Base-by-base conservation (phyloP, 257 asterid species). In the Solanum infundibuliforme region DNA sequence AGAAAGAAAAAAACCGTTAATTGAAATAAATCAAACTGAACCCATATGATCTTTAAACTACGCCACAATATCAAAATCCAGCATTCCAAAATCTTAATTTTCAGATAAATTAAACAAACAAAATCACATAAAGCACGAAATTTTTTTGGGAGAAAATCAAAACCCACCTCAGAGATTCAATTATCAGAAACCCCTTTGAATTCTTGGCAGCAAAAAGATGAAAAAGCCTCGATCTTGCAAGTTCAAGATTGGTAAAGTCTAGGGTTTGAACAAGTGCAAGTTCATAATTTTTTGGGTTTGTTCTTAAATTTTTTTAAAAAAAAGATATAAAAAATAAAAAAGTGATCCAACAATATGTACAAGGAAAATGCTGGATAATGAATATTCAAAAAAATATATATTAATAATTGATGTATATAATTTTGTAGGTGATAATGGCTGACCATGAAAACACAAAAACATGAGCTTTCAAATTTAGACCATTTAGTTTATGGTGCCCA, bases 131-230 rank as follows among this genome's bases (percentile, higher is more conserved):
- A 46, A 16, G 3, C 13, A 81, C 14, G 9, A 5, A 29, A 46
- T 29, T 29, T 81, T 8, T 29, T 29, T 11, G 3, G 10, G 12
- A 21, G 36, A 29, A 81, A 18, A 81, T 81, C 18, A 81, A 81
- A 81, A 48, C 69, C 85, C 85, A 81, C 68, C 85, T 81, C 41
- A 46, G 41, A 81, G 36, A 81, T 29, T 81, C 85, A 81, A 81
- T 81, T 81, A 81, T n/a, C 27, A 81, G 65, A 81, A 81, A 81
- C 18, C 85, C 85, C 69, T 46, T 81, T 31, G 27, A 27, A 48
- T 46, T 81, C 85, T 48, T 81, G 41, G 12, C 29, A 81, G 68
- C 10, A 81, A 48, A 71, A 32, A n/a, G 29, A 23, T 76, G 3
- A n/a, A 77, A 77, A 8, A 77, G 65, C 29, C 11, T 77, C 62